Base-by-base conservation (phyloP, 176 grass and related monocot genomes). In the Carex cristatella region DNA sequence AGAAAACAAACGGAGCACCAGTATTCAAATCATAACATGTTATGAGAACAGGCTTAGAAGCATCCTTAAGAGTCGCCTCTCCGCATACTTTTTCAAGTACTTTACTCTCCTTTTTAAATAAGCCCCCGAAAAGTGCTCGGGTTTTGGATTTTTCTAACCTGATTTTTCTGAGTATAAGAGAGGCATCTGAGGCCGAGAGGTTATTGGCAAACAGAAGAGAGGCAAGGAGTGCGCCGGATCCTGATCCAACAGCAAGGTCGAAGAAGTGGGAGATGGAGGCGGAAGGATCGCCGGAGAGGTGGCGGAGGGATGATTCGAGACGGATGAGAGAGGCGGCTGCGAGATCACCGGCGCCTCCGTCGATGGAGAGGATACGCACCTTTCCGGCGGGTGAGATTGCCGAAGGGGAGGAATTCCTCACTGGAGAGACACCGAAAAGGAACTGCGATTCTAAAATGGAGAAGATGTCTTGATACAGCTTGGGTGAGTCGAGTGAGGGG, bases 401-500 rank as follows among this genome's bases (percentile, higher is more conserved):
- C 4, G 27, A 27, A 32, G 73, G 28, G 2, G 79, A 23, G 31
- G 64, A 2, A 15, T 59, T 81, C 18, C 8, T 4, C 5, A 72
- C 81, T 5, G 48, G 65, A 31, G 69, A 46, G 14, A 48, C 16
- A 12, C 89, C 91, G 82, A 90, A 92, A 5, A 92, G 91, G 86
- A 97, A 97, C 31, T 86, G 90, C 53, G 89, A 88, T 69, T 97
- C 94, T 9, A 97, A 92, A 80, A 97, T 94, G 84, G 94, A 91
- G 86, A 97, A 94, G 35, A 97, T 94, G 72, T 97, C 91, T 79
- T 92, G 79, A 86, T 91, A 77, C 4, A 82, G 58, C 62, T 73
- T 55, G 38, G 59, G 73, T 38, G 67, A 65, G 14, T 79, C 79
- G 38, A 77, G 27, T 15, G 61, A 38, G 5, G 44, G 49, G 15